Base-by-base conservation (phyloP, 768 basidiomycete genomes). In the Boletales sp. region DNA sequence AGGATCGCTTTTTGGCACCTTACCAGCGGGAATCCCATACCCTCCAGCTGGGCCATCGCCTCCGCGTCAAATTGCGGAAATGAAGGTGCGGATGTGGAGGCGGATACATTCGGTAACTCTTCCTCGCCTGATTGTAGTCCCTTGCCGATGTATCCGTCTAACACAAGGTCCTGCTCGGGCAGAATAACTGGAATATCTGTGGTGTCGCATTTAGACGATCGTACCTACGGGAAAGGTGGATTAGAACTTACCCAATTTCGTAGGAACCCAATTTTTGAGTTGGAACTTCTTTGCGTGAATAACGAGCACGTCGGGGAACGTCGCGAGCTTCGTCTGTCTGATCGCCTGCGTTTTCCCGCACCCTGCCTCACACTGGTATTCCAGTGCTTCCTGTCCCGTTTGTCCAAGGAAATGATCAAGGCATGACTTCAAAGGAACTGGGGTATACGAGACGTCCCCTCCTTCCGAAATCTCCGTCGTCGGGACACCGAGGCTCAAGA, bases 251-350 rank as follows among this genome's bases (percentile, higher is more conserved):
- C 93, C 91, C 27, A 98, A 76, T 69, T 99, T 99, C 4, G 86
- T 79, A 0, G 97, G 97, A 1, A 99, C 91, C 97, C 97, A 98
- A 57, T 93, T 92, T 37, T 93, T 86, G 5, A 95, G 79, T 67
- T 94, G 90, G 73, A 97, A 97, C 60, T 95, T 95, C 63, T 89
- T 90, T 38, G 92, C 86, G 55, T 97, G 94, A 2, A 99, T 68
- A 8, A 95, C 84, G 0, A 98, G 77, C 1, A 92, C 82, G 11
- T 93, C 79, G 0, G 97, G 97, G 75, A 95, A 91, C 1, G 89
- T 87, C 0, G 88, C 80, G 58, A 98, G 89, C 29, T 78, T 80
- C 14, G 80, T 77, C 52, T 83, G 84, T 65, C 91, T 93, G 57
- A 52, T 59, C 0, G 91, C 94, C 6, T 72, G 65, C 0, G 90